Evolutionary conservation across 768 basidiomycete species (phyloP).

Genomic region (Agaricus blazei): DNA sequence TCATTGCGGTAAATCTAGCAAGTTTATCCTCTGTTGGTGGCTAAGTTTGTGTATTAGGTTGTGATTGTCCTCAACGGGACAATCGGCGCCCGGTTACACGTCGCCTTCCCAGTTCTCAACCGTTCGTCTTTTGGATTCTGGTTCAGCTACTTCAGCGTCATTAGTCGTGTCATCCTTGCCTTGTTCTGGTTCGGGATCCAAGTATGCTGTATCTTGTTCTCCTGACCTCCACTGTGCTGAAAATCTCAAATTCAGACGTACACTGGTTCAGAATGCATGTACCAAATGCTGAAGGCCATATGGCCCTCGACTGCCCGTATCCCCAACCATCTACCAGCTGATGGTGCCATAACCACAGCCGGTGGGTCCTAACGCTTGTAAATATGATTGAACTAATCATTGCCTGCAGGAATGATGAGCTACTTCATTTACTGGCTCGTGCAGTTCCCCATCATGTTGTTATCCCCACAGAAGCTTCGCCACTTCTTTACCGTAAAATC

Average conservation of each 20-base stretch:
- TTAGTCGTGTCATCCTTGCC: conserved; percentile 69
- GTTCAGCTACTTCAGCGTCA: conserved; percentile 81
- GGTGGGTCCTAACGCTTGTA: conserved; percentile 27
- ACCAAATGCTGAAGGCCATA: conserved; percentile 80
- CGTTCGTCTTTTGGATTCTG: conserved; percentile 88
- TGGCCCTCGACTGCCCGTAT: conserved; percentile 69
- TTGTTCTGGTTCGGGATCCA: conserved; percentile 84
- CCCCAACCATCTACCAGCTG: conserved; percentile 56
- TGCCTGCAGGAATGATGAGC: conserved; percentile 54
- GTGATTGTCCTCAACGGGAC: conserved; percentile 78
- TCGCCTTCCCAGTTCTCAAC: conserved; percentile 74
- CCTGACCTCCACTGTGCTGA: neutral
- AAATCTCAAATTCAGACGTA: conserved; percentile 31
- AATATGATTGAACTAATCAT: neutral
- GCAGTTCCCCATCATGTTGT: conserved; percentile 69
- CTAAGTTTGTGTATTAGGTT: conserved; percentile 12
- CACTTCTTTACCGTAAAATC: conserved; percentile 72
- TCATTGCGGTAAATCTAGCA: conserved; percentile 47
- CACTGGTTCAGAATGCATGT: conserved; percentile 67
- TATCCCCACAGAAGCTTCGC: conserved; percentile 75
- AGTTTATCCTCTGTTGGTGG: neutral
- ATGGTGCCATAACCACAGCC: conserved; percentile 58
- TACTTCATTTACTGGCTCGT: conserved; percentile 77
- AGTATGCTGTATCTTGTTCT: conserved; percentile 23
- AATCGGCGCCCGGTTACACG: conserved; percentile 69